Conservation (phyloP, 163 green algal species). For the Scenedesmus sp. region DNA sequence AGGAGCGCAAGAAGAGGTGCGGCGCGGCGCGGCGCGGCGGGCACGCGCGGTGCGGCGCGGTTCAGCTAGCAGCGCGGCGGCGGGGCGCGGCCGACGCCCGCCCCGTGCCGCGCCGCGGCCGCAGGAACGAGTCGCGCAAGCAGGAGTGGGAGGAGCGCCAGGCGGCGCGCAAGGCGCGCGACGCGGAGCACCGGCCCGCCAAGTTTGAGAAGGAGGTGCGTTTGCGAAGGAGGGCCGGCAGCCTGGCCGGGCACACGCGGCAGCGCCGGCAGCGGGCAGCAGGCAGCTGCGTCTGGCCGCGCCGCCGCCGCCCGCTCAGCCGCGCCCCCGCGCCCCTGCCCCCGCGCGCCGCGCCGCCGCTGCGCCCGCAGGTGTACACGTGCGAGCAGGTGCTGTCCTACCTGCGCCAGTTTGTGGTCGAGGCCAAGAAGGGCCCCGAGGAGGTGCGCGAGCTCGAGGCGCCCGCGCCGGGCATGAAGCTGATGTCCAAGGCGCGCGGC, state of each 20-base stretch:
- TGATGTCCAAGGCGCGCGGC: constrained; percentile 39
- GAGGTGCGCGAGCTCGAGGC: constrained; percentile 31
- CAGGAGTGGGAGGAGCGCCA: constrained; percentile 46
- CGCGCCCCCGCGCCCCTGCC: too few relatives aligned
- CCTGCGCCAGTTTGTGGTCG: constrained; percentile 31
- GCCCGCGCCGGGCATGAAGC: constrained; percentile 46
- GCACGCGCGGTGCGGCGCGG: neutral
- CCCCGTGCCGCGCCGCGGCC: too few relatives aligned
- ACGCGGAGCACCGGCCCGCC: neutral
- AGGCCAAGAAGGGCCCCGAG: neutral
- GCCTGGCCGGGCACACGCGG: neutral
- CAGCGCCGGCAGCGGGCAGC: neutral
- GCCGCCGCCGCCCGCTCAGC: too few relatives aligned
- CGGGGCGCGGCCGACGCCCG: too few relatives aligned
- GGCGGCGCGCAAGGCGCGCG: constrained; percentile 34
- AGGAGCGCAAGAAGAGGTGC: constrained; percentile 44
- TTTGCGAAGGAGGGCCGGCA: constrained; percentile 29
- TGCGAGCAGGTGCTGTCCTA: constrained; percentile 48
- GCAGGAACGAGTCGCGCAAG: constrained; percentile 39
- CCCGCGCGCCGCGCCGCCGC: neutral
- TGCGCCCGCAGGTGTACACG: constrained; percentile 32
- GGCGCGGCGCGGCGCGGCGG: neutral
- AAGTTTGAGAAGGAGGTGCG: constrained; percentile 46
- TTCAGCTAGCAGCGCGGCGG: too few relatives aligned
- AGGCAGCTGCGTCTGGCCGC: neutral